phyloP scores from a whole-genome alignment of 805 yeast species.

The Hanseniaspora mollemarum region DNA sequence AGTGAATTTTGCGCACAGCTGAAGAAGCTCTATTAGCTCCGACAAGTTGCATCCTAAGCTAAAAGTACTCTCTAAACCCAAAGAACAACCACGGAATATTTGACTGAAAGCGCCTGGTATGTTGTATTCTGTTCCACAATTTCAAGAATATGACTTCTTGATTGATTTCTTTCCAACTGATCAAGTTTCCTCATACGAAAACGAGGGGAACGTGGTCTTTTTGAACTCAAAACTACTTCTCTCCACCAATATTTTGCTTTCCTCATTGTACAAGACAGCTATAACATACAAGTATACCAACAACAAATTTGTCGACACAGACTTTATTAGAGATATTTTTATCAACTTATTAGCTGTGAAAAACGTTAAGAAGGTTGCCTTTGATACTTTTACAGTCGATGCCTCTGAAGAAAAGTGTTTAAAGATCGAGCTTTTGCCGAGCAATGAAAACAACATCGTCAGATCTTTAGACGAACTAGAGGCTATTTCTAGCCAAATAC shows the following conservation, averaged over 20 bases:
- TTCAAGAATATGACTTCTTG: slow-evolving; percentile 30
- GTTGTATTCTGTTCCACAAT: slow-evolving; percentile 34
- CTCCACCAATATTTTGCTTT: slow-evolving; percentile 49
- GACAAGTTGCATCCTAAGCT: too few species aligned
- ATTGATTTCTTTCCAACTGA: slow-evolving; percentile 34
- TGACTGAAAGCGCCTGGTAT: too few species aligned
- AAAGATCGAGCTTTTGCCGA: slow-evolving; percentile 17
- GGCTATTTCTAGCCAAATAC: slow-evolving; percentile 28
- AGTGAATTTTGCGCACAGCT: too few species aligned
- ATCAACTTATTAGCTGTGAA: slow-evolving; percentile 58
- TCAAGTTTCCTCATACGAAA: slow-evolving; percentile 34
- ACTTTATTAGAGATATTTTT: slow-evolving; percentile 60
- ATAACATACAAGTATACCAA: slow-evolving; percentile 34
- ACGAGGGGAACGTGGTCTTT: slow-evolving; percentile 40
- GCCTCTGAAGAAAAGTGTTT: slow-evolving; percentile 32
- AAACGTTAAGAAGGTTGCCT: slow-evolving; percentile 40
- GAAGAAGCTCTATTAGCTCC: too few species aligned
- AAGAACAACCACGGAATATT: slow-evolving; percentile 8
- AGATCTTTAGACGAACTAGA: slow-evolving; percentile 28
- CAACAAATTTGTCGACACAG: slow-evolving; percentile 46
- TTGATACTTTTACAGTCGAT: slow-evolving; percentile 40
- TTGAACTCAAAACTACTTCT: slow-evolving; percentile 43
- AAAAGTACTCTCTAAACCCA: too few species aligned
- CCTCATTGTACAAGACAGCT: slow-evolving; percentile 51
- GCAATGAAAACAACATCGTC: slow-evolving; percentile 8